Evolutionary conservation across 768 basidiomycete genomes (phyloP), one percentile per base, ranked within the genome.

Genomic region (Lentinus tigrinus): DNA sequence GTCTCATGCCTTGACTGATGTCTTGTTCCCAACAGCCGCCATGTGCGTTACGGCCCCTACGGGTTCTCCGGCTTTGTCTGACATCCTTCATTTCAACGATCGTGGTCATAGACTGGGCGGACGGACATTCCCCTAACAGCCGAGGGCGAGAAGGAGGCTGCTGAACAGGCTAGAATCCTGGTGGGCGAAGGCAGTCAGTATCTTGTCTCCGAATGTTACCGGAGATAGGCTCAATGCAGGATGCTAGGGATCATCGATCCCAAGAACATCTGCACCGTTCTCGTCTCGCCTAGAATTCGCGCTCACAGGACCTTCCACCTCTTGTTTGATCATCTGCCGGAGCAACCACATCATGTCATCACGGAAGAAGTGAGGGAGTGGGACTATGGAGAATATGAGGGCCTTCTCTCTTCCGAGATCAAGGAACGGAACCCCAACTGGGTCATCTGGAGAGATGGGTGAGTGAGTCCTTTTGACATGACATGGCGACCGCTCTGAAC

Each of bases 351-450:
- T 56, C 84, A 88, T 66, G 65, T 79, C 19, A 68, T 84, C 34
- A 85, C 87, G 0, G 90, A 92, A 63, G 80, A 84, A 23, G 86
- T 77, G 24, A 78, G 85, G 42, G 93, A 95, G 70, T 95, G 93
- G 93, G 90, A 96, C 67, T 96, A 96, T 68, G 86, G 95, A 10
- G 84, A 91, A 8, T 97, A 91, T 67, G 95, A 96, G 69, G 95
- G 94, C 5, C 81, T 95, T 40, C 70, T 81, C 26, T 77, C 86
- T n/a, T 74, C 83, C n/a, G 91, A 96, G 64, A 96, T 96, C 64
- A 75, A 84, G 60, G 78, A 78, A 48, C 79, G 74, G 55, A 81
- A 75, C 50, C 75, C 80, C 3, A 70, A 67, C 34, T 98, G 93
- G 93, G 66, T 70, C n/a, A 94, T 95, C 65, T 96, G 93, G 92